Conservation (phyloP, 345 rosid species). For the Salix suchowensis region DNA sequence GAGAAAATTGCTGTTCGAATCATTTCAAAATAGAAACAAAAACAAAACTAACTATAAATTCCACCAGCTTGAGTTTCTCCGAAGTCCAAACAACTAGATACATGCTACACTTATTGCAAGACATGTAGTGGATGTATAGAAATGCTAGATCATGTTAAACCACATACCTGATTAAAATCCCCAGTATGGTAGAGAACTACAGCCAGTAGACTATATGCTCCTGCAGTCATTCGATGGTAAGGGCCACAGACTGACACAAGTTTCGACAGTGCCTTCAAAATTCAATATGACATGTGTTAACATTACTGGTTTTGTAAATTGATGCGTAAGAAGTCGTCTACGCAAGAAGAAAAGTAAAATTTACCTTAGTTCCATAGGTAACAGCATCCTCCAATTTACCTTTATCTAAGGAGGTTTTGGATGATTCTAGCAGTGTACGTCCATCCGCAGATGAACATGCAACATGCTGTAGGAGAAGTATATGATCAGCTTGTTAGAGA, state of each 20-base stretch:
- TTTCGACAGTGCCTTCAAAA: constrained; percentile 32
- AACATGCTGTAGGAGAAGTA: constrained; percentile 31
- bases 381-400: constrained; percentile 39
- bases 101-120: neutral
- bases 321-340: constrained; percentile 2
- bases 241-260: constrained; percentile 37
- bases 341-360: neutral
- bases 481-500: neutral
- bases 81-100: neutral
- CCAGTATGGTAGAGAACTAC: constrained; percentile 36
- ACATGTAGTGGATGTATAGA: neutral
- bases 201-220: constrained; percentile 35
- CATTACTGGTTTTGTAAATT: neutral
- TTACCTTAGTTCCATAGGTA: constrained; percentile 31
- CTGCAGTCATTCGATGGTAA: constrained; percentile 36
- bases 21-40: neutral
- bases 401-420: constrained; percentile 32
- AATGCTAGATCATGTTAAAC: constrained; percentile 15
- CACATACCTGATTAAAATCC: constrained; percentile 49
- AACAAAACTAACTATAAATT: neutral
- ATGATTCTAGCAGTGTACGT: constrained; percentile 29
- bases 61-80: neutral
- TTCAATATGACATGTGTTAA: constrained; percentile 22
- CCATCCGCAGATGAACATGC: constrained; percentile 39
- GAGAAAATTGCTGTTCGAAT: neutral